Evolutionary conservation across 345 rosid genomes (phyloP), one percentile per base, ranked within the genome.

Genomic region (Citrus cavaleriei): DNA sequence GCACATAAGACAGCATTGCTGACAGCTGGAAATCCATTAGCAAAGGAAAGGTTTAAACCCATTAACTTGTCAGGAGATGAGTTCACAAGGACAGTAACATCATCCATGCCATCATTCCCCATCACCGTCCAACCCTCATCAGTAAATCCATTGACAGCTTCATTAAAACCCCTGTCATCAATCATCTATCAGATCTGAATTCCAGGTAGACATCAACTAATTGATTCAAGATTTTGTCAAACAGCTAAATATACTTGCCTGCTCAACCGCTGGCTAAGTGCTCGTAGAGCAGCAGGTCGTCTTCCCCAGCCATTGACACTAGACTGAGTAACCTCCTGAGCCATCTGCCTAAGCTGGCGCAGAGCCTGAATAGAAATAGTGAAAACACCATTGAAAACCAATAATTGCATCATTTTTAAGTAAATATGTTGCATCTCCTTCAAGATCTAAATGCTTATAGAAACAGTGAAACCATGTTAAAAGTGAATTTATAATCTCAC

Each of bases 71-170:
- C 99, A 58, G 97, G 98, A 57, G 99, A 97, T 30, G 97, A 88
- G 85, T 97, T 97, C 63, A 97, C 90, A 2, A 95, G 93, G 79
- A 97, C 88, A 40, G 99, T 94, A 72, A 97, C 97, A 88, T 97
- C 98, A 83, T 97, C 99, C 85, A 94, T 89, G 81, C 93, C 97
- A 84, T 94, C 98, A 82, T 85, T 92, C 79, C 98, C 98, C 81
- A 92, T 85, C 86, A 92, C 80, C 13, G 97, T 88, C 99, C 99
- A 97, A 54, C 99, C 98, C 87, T 97, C 99, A 73, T 97, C 99
- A 24, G 93, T 85, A 81, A 97, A 93, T 35, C 98, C 97, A 82
- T 97, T 97, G 68, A 97, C 89, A 75, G 98, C 97, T 87, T 97
- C 99, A 74, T 97, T 97, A 75, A 97, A 97, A 68, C 99, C 98